Conservation (phyloP, 140 eudicot species). For the Cichorium intybus region DNA sequence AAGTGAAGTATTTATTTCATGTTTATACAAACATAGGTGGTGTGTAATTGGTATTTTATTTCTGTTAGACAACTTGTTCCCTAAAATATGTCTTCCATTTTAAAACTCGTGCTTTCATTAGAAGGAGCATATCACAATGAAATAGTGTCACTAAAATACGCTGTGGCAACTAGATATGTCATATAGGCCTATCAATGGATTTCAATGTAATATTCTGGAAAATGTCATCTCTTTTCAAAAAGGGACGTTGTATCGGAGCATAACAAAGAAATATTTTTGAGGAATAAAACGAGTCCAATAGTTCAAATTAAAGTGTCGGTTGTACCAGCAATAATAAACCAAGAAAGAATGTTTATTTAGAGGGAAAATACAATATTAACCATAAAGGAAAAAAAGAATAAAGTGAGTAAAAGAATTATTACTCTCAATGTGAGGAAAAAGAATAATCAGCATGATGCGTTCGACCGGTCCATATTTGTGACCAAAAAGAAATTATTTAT, state of each 20-base stretch:
- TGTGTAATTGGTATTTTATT: neutral
- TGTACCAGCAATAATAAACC: neutral
- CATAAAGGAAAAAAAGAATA: neutral
- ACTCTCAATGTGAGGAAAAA: slow-evolving; percentile 34
- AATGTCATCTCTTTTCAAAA: neutral
- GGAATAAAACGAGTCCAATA: neutral
- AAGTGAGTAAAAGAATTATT: slow-evolving; percentile 20
- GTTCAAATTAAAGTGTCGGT: neutral
- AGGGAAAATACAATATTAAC: slow-evolving; percentile 23
- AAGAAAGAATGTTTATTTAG: neutral
- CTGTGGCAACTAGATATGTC: neutral
- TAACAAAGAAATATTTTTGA: neutral
- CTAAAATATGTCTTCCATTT: neutral
- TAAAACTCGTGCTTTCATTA: neutral
- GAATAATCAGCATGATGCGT: slow-evolving; percentile 31
- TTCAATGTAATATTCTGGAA: neutral
- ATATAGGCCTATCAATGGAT: neutral
- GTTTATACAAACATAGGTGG: neutral
- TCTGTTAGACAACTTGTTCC: slow-evolving; percentile 6
- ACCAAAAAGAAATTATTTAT: slow-evolving; percentile 28
- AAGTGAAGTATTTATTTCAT: slow-evolving; percentile 21
- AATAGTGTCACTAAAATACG: too few species aligned
- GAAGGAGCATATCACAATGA: neutral
- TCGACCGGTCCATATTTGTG: slow-evolving; percentile 18
- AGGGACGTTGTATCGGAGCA: neutral